Base-by-base conservation (phyloP, 2,329 filamentous ascomycete genomes). In the Pseudocercospora eumusae region DNA sequence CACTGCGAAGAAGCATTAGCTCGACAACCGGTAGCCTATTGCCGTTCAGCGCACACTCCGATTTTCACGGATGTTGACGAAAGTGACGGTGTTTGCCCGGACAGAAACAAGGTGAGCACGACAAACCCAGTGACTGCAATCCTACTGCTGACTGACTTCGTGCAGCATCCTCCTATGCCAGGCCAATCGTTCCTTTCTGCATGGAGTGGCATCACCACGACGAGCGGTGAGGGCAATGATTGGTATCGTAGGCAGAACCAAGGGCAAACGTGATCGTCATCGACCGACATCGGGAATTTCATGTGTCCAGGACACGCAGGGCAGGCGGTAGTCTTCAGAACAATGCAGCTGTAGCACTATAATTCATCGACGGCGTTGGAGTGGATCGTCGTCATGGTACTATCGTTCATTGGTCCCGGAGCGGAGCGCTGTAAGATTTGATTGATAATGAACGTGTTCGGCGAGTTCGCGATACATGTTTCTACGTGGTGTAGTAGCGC, bases 221-320 rank as follows among this genome's bases (percentile, higher is more conserved):
- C 63, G 10, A 65, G 63, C 31, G 65, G 65, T 4, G 56, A 60
- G 18, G 65, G 61, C 1, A 67, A 65, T 15, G 56, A 55, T 13
- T 67, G 65, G 65, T 62, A 67, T 57, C 54, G 65, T n/a, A 54
- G 42, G 5, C 57, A 63, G n/a, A 61, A 63, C n/a, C 61, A 65
- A 55, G 61, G 61, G 7, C 65, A 64, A 47, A 67, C 63, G 7
- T 67, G 56, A 64, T n/a, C 5, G 18, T 21, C 3, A 7, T 13
- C 15, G 13, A 36, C 15, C 33, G 33, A 36, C 13, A 36, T 36
- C 33, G 33, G 33, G 33, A 36, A 36, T 36, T 36, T 36, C n/a
- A 7, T 36, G 7, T 11, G 11, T n/a, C 33, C 33, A 36, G 15
- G 33, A n/a, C 33, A 36, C 33, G 33, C 33, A 36, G 15, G 33